Conservation (phyloP, 1,284 basidiomycete genomes). For the Earliella scabrosa region DNA sequence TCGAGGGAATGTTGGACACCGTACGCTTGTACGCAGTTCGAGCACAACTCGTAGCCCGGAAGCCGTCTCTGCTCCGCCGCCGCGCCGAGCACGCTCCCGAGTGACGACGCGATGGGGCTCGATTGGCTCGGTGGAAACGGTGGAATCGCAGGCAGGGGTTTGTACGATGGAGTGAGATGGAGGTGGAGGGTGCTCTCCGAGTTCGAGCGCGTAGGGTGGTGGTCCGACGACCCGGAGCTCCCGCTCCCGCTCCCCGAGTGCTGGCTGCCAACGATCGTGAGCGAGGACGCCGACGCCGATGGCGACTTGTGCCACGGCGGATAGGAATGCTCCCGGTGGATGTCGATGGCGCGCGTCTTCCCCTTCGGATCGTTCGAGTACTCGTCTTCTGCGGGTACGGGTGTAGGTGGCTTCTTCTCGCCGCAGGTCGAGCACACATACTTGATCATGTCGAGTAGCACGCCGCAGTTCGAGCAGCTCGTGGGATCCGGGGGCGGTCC, state of each 20-base stretch:
- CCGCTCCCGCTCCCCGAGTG: constrained; percentile 16
- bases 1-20: constrained; percentile 80
- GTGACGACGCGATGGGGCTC: background rate
- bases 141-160: constrained; percentile 21
- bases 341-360: constrained; percentile 24
- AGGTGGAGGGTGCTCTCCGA: constrained; percentile 21
- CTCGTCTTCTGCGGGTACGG: constrained; percentile 22
- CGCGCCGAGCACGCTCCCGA: constrained; percentile 4
- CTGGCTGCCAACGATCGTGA: constrained; percentile 34
- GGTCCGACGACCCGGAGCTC: constrained; percentile 18
- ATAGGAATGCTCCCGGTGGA: constrained; percentile 19
- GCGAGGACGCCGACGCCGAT: constrained; percentile 40
- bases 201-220: constrained; percentile 19
- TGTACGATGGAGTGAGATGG: background rate
- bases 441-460: constrained; percentile 74
- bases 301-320: constrained; percentile 28
- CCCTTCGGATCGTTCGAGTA: constrained; percentile 33
- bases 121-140: background rate
- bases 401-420: constrained; percentile 56
- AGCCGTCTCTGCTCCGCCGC: constrained; percentile 4
- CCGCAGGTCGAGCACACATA: constrained; percentile 90
- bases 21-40: constrained; percentile 73
- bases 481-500: constrained; percentile 72
- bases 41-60: constrained; percentile 82
- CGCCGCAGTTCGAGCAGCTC: constrained; percentile 81